Conservation (phyloP, 2,329 filamentous ascomycete species). For the Neopestalotiopsis rosae region DNA sequence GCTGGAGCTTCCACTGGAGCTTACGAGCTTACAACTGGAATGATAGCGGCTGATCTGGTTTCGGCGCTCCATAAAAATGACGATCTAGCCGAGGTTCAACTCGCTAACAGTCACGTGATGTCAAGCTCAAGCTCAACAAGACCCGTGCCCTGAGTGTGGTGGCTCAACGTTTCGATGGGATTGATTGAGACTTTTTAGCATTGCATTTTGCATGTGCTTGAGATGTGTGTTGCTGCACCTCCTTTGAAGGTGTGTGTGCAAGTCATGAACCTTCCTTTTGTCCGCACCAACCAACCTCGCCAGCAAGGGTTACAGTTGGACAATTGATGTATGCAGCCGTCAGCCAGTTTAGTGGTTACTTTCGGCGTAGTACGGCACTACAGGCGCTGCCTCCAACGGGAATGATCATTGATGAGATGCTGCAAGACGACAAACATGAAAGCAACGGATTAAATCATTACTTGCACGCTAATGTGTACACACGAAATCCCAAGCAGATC, state of each 20-base stretch:
- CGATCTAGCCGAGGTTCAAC: slow-evolving; percentile 2
- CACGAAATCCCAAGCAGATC: not conserved
- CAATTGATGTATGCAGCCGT: too few species aligned
- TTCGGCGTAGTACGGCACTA: too few species aligned
- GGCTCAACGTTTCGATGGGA: not conserved
- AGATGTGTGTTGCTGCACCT: not conserved
- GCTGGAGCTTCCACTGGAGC: not conserved
- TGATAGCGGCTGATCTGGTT: not conserved
- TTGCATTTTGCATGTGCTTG: not conserved
- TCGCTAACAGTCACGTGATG: not conserved
- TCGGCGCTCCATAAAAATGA: not conserved
- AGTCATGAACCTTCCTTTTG: too few species aligned
- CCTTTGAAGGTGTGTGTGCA: not conserved
- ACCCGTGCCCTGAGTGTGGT: not conserved
- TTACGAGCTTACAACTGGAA: not conserved
- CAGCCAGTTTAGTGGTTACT: too few species aligned
- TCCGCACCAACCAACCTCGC: too few species aligned
- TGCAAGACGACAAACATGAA: too few species aligned
- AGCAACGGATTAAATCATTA: too few species aligned
- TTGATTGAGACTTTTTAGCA: not conserved
- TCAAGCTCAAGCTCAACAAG: not conserved
- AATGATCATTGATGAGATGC: too few species aligned
- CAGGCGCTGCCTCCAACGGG: too few species aligned
- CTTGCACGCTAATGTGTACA: too few species aligned
- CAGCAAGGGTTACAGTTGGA: too few species aligned